Conservation (phyloP, 2,329 filamentous ascomycete species). For the Ophiostoma sp. region DNA sequence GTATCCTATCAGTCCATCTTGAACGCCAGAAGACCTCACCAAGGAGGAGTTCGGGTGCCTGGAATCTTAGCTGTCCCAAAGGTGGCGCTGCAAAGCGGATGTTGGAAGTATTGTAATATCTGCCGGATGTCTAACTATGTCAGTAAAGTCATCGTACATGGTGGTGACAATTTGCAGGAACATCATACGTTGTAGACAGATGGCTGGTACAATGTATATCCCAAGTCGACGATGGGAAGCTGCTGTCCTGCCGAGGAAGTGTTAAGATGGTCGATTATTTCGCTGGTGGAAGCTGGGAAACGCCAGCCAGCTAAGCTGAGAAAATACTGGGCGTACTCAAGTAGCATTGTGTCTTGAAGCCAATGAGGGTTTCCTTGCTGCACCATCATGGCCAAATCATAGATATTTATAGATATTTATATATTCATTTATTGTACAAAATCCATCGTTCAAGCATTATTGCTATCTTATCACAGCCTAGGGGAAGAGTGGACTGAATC, state of each 20-base stretch:
- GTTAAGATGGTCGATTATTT: not conserved
- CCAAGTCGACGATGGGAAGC: constrained; percentile 13
- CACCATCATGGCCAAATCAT: too few relatives aligned
- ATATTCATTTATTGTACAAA: not conserved
- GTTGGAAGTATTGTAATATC: constrained; percentile 13
- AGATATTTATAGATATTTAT: not conserved
- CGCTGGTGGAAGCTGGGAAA: not conserved
- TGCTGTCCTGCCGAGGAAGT: not conserved
- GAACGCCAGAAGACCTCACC: constrained; percentile 2
- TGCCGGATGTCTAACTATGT: not conserved
- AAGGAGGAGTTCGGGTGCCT: not conserved
- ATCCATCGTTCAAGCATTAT: too few relatives aligned
- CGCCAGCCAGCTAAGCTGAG: constrained; percentile 11
- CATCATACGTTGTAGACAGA: constrained; percentile 9
- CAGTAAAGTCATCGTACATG: not conserved
- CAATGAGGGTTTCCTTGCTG: too few relatives aligned
- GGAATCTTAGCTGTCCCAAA: constrained; percentile 11
- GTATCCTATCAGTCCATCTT: constrained; percentile 11
- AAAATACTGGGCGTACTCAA: not conserved
- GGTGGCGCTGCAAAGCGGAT: constrained; percentile 15
- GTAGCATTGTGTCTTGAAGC: constrained; percentile 1
- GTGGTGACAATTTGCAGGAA: not conserved
- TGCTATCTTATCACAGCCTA: too few relatives aligned
- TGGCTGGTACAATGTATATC: constrained; percentile 13
- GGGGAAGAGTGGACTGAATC: too few relatives aligned